These are phyloP conservation scores for Narthecium ossifragum DNA, from an alignment of 106 monocot genomes.

Conservation along the genomic window DNA sequence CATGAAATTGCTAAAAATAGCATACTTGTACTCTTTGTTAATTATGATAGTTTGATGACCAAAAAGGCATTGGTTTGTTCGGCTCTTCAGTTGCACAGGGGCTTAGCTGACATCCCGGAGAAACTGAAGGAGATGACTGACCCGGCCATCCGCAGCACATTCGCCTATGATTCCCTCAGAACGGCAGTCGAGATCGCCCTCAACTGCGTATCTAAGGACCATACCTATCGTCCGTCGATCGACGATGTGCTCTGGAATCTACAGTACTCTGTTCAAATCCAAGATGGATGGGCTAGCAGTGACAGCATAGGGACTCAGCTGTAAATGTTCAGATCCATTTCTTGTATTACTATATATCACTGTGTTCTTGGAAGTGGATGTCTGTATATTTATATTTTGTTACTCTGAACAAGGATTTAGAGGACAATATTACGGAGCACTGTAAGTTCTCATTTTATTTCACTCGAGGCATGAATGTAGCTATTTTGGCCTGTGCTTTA, in stretches of 20 bases:
- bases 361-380: no score
- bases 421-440: no score
- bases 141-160: slow-evolving; percentile 58
- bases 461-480: no score
- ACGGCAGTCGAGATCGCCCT: slow-evolving; percentile 44
- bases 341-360: no score
- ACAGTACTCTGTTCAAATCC: slow-evolving; percentile 83
- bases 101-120: slow-evolving; percentile 24
- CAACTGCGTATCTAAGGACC: slow-evolving; percentile 52
- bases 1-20: no score
- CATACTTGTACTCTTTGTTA: no score
- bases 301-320: slow-evolving; percentile 47
- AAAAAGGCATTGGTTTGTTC: no score
- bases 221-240: slow-evolving; percentile 55
- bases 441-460: no score
- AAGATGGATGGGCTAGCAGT: slow-evolving; percentile 75
- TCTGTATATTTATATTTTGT: no score
- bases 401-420: no score
- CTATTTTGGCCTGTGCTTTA: no score
- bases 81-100: slow-evolving; percentile 48
- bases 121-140: slow-evolving; percentile 36
- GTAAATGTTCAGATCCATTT: slow-evolving; percentile 1
- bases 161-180: slow-evolving; percentile 56
- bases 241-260: slow-evolving; percentile 95
- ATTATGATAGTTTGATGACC: no score